Conservation (phyloP, 2,329 filamentous ascomycete species). For the Colletotrichum gigasporum region DNA sequence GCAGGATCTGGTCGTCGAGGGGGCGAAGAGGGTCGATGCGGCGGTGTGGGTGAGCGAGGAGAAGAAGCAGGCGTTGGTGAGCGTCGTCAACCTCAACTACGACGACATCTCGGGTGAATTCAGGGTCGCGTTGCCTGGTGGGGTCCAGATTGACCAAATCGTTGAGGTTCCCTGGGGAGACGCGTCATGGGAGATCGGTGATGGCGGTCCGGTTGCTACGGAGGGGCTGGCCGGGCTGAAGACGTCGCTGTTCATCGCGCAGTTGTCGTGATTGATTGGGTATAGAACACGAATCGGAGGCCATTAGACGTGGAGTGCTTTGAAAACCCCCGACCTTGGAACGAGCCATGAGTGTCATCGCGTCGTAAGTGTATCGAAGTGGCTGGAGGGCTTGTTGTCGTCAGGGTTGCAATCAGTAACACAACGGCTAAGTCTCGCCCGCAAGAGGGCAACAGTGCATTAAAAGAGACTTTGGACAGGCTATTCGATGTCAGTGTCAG, state of each 20-base stretch:
- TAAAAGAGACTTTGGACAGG: too few relatives aligned
- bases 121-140: slow-evolving; percentile 1
- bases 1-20: slow-evolving; percentile 16
- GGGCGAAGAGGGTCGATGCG: slow-evolving; percentile 17
- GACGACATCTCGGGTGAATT: slow-evolving; percentile 1
- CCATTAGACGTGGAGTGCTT: not conserved
- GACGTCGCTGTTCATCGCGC: not conserved
- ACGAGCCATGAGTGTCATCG: too few relatives aligned
- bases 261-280: not conserved
- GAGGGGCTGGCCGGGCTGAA: slow-evolving; percentile 7
- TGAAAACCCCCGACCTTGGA: too few relatives aligned
- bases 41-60: slow-evolving; percentile 6
- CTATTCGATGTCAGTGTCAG: too few relatives aligned
- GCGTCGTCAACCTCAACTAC: slow-evolving; percentile 15
- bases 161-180: slow-evolving; percentile 16
- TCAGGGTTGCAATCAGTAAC: too few relatives aligned
- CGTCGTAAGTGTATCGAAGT: too few relatives aligned
- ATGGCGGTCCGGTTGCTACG: slow-evolving; percentile 5
- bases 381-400: too few relatives aligned
- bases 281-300: too few relatives aligned
- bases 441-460: too few relatives aligned
- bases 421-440: too few relatives aligned
- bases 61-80: slow-evolving; percentile 5
- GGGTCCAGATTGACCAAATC: not conserved
- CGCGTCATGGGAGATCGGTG: not conserved